Evolutionary conservation across 2,329 filamentous ascomycete genomes (phyloP), one percentile per base, ranked within the genome.

Genomic region (Drechslerella stenobrocha): DNA sequence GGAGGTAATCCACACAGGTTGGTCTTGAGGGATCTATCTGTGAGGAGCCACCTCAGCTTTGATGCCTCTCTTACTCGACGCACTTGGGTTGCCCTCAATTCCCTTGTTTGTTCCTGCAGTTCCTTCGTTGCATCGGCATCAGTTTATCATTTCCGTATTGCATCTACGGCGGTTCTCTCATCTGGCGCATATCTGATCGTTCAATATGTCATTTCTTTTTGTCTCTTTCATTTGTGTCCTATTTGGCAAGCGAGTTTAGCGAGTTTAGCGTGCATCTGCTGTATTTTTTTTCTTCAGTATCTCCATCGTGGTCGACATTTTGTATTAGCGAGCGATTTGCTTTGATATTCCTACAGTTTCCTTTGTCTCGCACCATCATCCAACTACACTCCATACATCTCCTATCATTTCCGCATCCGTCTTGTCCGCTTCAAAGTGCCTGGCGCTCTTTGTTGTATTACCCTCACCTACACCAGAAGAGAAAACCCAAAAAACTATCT

Each of bases 221-320:
- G 51, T 59, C 40, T 59, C 55, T 51, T 60, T 60, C 60, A 52
- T 34, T 64, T 52, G 56, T 42, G 47, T 42, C 51, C 15, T 23
- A 47, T 30, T 52, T 55, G 46, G 23, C 45, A 55, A 67, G 63
- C 63, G 55, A 51, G 63, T 67, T 67, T 67, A 67, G 63, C 63
- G 63, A 60, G 55, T 60, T 67, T 67, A 67, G 63, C 63, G 63
- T 60, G 63, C 63, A 67, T 67, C 35, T 67, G 55, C 24, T 55
- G 26, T 67, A 24, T 35, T 59, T 22, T 46, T 44, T 56, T 66
- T 55, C 32, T 37, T 47, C 30, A 13, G 13, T 20, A n/a, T 55
- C 34, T 48, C n/a, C 22, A 26, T 47, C 26, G 8, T 26, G 44
- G 37, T 56, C 35, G 46, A 52, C 44, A 23, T 67, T 66, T 52